Percentiles rank a stretch among this genome's conserved stretches.
Conservation (phyloP, 495 filamentous ascomycete genomes). For the Choiromyces venosus region DNA sequence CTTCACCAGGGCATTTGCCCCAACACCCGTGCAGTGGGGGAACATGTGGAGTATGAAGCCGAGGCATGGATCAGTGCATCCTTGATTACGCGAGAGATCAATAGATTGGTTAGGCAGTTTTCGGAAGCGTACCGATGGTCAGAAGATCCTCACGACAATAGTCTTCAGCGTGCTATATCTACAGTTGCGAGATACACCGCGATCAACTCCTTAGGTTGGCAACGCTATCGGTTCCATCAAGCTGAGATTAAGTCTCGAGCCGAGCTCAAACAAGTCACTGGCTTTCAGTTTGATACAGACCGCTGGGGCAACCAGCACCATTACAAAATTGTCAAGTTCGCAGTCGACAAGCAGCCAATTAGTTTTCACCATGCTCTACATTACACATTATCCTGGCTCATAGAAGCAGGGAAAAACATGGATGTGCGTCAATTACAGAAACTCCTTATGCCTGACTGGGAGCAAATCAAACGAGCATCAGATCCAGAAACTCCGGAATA, state of each 20-base stretch:
- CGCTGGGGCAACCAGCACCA: constrained; percentile 42
- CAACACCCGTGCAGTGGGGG: constrained; percentile 81
- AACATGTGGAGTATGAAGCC: constrained; percentile 97
- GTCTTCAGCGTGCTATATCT: constrained; percentile 66
- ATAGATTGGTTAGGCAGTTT: constrained; percentile 80
- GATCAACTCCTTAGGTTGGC: constrained; percentile 78
- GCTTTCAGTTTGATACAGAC: constrained; percentile 72
- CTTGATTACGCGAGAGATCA: constrained; percentile 89
- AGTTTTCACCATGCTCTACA: constrained; percentile 98
- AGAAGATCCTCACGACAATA: constrained; percentile 53
- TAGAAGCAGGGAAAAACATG: constrained; percentile 81
- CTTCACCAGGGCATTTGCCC: constrained; percentile 95
- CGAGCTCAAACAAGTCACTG: constrained; percentile 67
- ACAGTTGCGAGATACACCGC: constrained; percentile 71
- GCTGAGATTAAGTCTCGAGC: constrained; percentile 82
- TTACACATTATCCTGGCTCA: constrained; percentile 94
- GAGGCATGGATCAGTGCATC: constrained; percentile 97
- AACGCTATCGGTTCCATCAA: constrained; percentile 77
- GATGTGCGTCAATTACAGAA: constrained; percentile 57
- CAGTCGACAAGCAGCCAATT: constrained; percentile 79
- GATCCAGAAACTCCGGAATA: constrained; percentile 42
- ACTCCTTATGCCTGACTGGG: constrained; percentile 49
- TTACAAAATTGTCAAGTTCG: constrained; percentile 73
- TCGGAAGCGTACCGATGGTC: constrained; percentile 73
- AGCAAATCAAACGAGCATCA: constrained; percentile 20